Evolutionary conservation across 495 filamentous ascomycete species (phyloP).

Genomic region (Aspergillus avenaceus): DNA sequence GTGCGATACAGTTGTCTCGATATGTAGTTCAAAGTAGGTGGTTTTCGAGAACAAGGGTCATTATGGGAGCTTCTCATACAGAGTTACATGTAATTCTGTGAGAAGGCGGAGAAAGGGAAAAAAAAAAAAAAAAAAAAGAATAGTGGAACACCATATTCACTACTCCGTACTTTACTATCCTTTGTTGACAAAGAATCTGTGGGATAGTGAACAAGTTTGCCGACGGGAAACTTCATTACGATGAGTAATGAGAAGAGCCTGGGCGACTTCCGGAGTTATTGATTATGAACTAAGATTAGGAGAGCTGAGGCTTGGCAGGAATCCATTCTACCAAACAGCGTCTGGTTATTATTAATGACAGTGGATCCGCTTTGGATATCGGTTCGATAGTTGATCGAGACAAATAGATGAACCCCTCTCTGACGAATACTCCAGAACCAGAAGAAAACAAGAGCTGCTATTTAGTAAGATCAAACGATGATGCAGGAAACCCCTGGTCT

Average conservation of each 20-base stretch:
- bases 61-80: no score
- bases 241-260: neutral
- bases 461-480: slow-evolving; percentile 6
- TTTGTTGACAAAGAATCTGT: neutral
- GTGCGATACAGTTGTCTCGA: neutral
- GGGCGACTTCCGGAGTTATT: neutral
- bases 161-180: no score
- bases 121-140: no score
- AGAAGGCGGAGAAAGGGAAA: no score
- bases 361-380: neutral
- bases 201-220: neutral
- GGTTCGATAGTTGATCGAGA: neutral
- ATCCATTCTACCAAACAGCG: neutral
- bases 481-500: neutral
- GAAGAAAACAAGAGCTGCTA: slow-evolving; percentile 1
- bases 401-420: neutral
- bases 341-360: neutral
- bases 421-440: no score
- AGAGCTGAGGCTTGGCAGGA: neutral
- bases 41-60: no score
- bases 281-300: no score
- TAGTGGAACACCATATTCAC: no score
- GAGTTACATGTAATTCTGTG: no score
- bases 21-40: neutral
- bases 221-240: neutral